A percentile compares a stretch with the other conserved stretches of the same genome.
Conservation (phyloP, 495 filamentous ascomycete species). For the Trichoderma asperelloides region DNA sequence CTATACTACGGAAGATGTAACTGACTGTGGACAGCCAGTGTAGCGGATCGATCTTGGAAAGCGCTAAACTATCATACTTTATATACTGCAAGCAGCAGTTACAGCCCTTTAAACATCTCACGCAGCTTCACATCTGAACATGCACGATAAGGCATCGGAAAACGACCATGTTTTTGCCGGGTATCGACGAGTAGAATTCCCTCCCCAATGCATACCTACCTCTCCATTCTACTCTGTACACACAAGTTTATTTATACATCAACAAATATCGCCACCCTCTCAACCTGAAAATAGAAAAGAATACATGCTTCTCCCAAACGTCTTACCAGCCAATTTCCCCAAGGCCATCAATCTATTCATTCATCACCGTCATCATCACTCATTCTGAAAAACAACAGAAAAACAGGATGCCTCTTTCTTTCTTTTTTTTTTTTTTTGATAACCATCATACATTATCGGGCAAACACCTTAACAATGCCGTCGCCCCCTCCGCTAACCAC, state of each 20-base stretch:
- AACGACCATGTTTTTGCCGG: neutral
- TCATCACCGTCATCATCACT: neutral
- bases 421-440: neutral
- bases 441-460: slow-evolving; percentile 24
- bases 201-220: no score
- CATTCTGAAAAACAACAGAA: neutral
- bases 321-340: neutral
- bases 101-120: neutral
- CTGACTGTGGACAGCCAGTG: neutral
- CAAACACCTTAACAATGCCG: slow-evolving; percentile 93
- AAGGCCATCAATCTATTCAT: neutral
- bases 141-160: neutral
- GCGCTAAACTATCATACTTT: neutral
- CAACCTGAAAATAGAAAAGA: neutral
- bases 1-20: slow-evolving; percentile 12
- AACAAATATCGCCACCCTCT: neutral
- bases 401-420: neutral
- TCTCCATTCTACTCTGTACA: neutral
- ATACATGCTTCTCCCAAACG: neutral
- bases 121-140: neutral
- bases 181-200: slow-evolving; percentile 7
- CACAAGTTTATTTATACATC: neutral
- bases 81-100: neutral
- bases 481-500: slow-evolving; percentile 95
- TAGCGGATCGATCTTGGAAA: neutral